Percentiles rank a stretch among this genome's conserved stretches.
These are phyloP conservation scores for Verticillium zaregamsianum DNA, from an alignment of 2,329 filamentous ascomycete species.

Conservation along the genomic window DNA sequence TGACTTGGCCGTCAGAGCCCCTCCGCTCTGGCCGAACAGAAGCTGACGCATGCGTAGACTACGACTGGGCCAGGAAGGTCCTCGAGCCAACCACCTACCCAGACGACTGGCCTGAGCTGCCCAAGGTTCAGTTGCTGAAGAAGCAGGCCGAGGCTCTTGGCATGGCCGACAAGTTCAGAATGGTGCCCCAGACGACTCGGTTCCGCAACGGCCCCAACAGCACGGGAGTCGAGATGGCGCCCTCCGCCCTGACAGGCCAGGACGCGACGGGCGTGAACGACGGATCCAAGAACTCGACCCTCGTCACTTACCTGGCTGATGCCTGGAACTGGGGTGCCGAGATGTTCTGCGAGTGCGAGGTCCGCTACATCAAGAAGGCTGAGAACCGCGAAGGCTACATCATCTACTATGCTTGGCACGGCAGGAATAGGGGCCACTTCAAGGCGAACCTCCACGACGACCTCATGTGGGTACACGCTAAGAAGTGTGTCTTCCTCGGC, in stretches of 20 bases:
- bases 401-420: slow-evolving; percentile 62
- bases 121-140: slow-evolving; percentile 54
- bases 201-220: slow-evolving; percentile 58
- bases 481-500: slow-evolving; percentile 61
- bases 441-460: slow-evolving; percentile 50
- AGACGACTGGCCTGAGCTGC: slow-evolving; percentile 48
- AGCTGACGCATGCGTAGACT: slow-evolving; percentile 39
- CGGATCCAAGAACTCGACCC: slow-evolving; percentile 61
- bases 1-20: too few species aligned
- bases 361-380: slow-evolving; percentile 55
- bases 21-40: background rate
- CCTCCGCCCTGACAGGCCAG: slow-evolving; percentile 56
- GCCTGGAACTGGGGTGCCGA: slow-evolving; percentile 71
- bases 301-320: slow-evolving; percentile 64
- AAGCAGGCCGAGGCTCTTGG: slow-evolving; percentile 51
- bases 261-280: slow-evolving; percentile 64
- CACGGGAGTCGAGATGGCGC: slow-evolving; percentile 60
- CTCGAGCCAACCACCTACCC: slow-evolving; percentile 58
- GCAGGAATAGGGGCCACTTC: slow-evolving; percentile 51
- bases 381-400: slow-evolving; percentile 50
- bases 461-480: slow-evolving; percentile 64
- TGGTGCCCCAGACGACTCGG: slow-evolving; percentile 57
- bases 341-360: slow-evolving; percentile 67
- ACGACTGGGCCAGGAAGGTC: slow-evolving; percentile 48
- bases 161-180: slow-evolving; percentile 47